These are phyloP conservation scores for Russula olivacea DNA, from an alignment of 768 basidiomycete species.

Conservation along the genomic window DNA sequence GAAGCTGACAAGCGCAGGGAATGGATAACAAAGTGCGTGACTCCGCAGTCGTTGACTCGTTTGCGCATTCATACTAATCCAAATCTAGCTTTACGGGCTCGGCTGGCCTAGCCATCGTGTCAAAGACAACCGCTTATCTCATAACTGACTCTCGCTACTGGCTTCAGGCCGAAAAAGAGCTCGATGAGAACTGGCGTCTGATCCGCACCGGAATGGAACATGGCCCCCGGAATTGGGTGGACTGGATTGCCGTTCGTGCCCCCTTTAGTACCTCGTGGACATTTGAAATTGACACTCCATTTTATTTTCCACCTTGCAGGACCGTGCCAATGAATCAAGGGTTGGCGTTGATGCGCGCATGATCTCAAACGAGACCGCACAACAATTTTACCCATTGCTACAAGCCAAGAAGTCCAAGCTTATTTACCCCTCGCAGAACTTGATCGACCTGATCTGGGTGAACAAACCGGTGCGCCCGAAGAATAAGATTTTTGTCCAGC, in stretches of 20 bases:
- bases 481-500: constrained; percentile 60
- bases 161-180: constrained; percentile 64
- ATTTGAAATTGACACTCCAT: background rate
- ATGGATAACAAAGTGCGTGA: constrained; percentile 66
- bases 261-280: background rate
- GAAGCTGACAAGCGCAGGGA: constrained; percentile 69
- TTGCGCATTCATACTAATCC: background rate
- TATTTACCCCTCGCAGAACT: constrained; percentile 75
- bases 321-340: constrained; percentile 38
- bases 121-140: constrained; percentile 61
- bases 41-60: background rate
- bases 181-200: constrained; percentile 72
- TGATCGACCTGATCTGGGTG: constrained; percentile 78
- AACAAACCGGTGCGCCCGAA: constrained; percentile 66
- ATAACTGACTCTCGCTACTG: constrained; percentile 81
- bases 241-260: constrained; percentile 46
- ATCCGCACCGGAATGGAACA: constrained; percentile 49
- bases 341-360: constrained; percentile 85
- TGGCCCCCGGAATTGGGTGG: constrained; percentile 68
- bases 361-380: constrained; percentile 68
- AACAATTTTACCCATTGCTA: constrained; percentile 53
- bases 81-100: constrained; percentile 53
- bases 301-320: constrained; percentile 31
- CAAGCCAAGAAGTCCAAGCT: constrained; percentile 53
- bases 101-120: constrained; percentile 67